These are phyloP conservation scores for Mycena belliarum DNA, from an alignment of 768 basidiomycete species.

Conservation along the genomic window DNA sequence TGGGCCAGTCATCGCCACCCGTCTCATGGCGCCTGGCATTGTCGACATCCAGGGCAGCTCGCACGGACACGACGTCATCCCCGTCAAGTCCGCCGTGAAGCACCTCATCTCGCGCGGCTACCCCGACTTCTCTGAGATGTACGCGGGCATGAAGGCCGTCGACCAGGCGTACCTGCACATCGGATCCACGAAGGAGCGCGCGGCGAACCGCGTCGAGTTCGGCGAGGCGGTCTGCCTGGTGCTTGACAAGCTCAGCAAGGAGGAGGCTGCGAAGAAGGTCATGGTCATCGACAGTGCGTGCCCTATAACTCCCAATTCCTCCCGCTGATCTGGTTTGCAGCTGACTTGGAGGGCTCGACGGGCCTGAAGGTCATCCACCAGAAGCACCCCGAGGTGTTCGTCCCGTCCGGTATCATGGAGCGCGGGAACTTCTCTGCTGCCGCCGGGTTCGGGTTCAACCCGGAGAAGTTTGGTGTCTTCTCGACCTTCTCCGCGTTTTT, in stretches of 20 bases:
- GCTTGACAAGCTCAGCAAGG: constrained; percentile 71
- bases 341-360: constrained; percentile 87
- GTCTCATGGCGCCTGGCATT: constrained; percentile 67
- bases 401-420: constrained; percentile 87
- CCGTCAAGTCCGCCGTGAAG: constrained; percentile 75
- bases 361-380: constrained; percentile 87
- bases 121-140: constrained; percentile 51
- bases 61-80: constrained; percentile 86
- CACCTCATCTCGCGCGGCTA: constrained; percentile 72
- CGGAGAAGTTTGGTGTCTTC: constrained; percentile 84
- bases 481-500: constrained; percentile 91
- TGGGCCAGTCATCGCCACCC: constrained; percentile 67
- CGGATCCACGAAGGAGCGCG: constrained; percentile 73
- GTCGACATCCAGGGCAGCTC: constrained; percentile 75
- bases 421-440: constrained; percentile 83
- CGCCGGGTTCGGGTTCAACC: constrained; percentile 83
- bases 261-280: constrained; percentile 76
- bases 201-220: constrained; percentile 81
- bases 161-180: constrained; percentile 58
- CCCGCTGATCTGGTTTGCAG: constrained; percentile 35
- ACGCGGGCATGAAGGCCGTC: constrained; percentile 63
- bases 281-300: constrained; percentile 84
- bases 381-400: constrained; percentile 86
- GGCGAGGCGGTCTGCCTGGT: constrained; percentile 83
- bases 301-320: background rate